Base-by-base conservation (phyloP, 2,329 filamentous ascomycete genomes). In the Metarhizium sp. region DNA sequence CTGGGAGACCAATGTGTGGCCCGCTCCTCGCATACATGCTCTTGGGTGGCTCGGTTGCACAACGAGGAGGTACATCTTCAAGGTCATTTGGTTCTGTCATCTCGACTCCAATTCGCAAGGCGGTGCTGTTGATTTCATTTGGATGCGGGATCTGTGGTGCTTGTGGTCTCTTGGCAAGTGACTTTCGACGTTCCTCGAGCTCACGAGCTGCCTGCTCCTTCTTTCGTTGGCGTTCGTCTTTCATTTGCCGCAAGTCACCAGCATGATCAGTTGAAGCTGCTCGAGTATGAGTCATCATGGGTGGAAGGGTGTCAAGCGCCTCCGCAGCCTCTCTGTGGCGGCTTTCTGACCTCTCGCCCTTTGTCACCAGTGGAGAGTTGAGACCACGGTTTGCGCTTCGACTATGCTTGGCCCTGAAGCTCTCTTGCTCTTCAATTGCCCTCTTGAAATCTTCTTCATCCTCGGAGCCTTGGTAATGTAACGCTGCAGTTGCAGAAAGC, bases 161-260 rank as follows among this genome's bases (percentile, higher is more conserved):
- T 29, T 88, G 88, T 3, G 90, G 88, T 51, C 90, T 82, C 55
- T 89, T 82, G 20, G 88, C 90, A 30, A 95, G 77, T 14, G 92
- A 96, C 65, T 88, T 83, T 56, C 92, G 85, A 32, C 92, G 84
- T 64, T 94, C 89, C 69, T 96, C 92, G 1, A 97, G 80, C 69
- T 96, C 92, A 50, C 87, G 85, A 7, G 91, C 90, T 10, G 88
- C 88, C 51, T 84, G 76, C 60, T 90, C 87, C 70, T 86, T 89
- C 71, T 86, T 87, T 50, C 79, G 72, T 57, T 82, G 80, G 50
- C 81, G 75, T 58, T 88, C 84, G 38, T 82, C 78, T 62, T 77
- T 84, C 62, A 79, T 77, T 56, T 74, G 68, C 57, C 73, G 77
- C 56, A 84, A 65, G 57, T 85, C 82, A 3, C 80, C 80, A 16